Conservation (phyloP, 2,329 filamentous ascomycete genomes). For the Coleophoma cylindrospora region DNA sequence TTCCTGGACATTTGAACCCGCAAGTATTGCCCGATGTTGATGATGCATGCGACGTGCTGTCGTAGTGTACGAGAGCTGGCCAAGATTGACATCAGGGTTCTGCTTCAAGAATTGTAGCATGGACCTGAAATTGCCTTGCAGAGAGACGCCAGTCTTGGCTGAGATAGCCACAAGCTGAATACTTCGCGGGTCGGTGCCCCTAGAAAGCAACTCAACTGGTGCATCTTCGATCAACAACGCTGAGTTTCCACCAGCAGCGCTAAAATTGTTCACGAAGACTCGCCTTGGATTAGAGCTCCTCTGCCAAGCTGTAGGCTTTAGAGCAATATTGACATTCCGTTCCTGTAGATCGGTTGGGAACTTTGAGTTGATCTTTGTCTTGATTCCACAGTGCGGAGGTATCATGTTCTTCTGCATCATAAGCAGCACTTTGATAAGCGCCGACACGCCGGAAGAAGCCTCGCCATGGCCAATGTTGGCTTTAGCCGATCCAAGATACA, state of each 20-base stretch:
- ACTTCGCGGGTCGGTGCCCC: conserved; percentile 33
- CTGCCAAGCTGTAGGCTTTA: conserved; percentile 1
- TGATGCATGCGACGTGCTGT: conserved; percentile 48
- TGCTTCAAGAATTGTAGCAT: too few relatives aligned
- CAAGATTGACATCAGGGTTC: too few relatives aligned
- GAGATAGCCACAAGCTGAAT: conserved; percentile 35
- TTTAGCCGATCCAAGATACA: conserved; percentile 57
- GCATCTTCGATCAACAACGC: conserved; percentile 25
- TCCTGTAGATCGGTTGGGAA: conserved; percentile 30
- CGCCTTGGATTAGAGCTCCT: conserved; percentile 27
- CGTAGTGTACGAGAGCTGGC: conserved; percentile 11
- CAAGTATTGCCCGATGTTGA: too few relatives aligned
- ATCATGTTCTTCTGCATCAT: conserved; percentile 20
- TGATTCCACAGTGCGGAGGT: conserved; percentile 20
- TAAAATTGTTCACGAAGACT: conserved; percentile 41
- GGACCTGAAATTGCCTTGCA: too few relatives aligned
- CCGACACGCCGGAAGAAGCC: conserved; percentile 16
- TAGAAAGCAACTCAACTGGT: conserved; percentile 23
- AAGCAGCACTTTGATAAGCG: conserved; percentile 23
- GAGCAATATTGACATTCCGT: conserved; percentile 24
- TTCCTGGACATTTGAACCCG: too few relatives aligned
- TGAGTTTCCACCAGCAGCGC: conserved; percentile 27
- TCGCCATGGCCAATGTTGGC: conserved; percentile 54
- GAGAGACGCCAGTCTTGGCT: conserved; percentile 33
- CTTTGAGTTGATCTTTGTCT: conserved; percentile 23